Evolutionary conservation across 192 early-diverging fungal genomes (phyloP).

Genomic region (Pilobolus umbonatus): DNA sequence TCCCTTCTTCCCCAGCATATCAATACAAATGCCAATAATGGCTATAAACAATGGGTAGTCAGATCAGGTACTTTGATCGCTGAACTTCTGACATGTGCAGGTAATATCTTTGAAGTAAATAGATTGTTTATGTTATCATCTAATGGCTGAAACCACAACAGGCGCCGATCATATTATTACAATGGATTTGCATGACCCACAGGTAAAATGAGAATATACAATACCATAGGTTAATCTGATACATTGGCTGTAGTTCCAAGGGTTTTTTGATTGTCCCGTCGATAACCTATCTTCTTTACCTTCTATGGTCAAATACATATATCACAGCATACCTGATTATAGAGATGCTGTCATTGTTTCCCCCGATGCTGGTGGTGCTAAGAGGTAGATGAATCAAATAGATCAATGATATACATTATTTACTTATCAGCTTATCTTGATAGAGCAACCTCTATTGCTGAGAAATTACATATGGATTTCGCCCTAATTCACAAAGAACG

Average conservation of each 20-base stretch:
- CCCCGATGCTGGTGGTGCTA: conserved; percentile 97
- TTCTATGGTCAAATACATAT: conserved; percentile 84
- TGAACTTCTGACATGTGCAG: conserved; percentile 80
- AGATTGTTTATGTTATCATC: not conserved
- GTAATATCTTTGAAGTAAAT: conserved; percentile 30
- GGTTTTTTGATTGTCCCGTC: conserved; percentile 91
- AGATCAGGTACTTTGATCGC: conserved; percentile 87
- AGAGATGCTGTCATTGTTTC: conserved; percentile 89
- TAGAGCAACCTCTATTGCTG: conserved; percentile 81
- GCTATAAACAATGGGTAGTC: conserved; percentile 86
- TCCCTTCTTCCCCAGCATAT: not conserved
- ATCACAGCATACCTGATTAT: conserved; percentile 77
- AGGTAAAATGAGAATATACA: conserved; percentile 26
- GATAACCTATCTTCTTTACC: conserved; percentile 91
- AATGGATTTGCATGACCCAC: conserved; percentile 95
- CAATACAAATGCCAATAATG: conserved; percentile 14
- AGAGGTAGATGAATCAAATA: conserved; percentile 53
- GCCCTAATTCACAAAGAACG: conserved; percentile 97
- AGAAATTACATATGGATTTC: conserved; percentile 93
- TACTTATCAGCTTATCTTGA: conserved; percentile 5
- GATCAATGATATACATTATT: not conserved
- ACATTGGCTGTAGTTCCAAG: conserved; percentile 58
- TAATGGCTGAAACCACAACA: conserved; percentile 4
- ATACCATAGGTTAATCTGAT: not conserved
- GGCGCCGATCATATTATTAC: conserved; percentile 94